Percentiles rank a stretch among this genome's conserved stretches.
Evolutionary conservation across 2,329 filamentous ascomycete species (phyloP).

Genomic region (Periconia sp.): DNA sequence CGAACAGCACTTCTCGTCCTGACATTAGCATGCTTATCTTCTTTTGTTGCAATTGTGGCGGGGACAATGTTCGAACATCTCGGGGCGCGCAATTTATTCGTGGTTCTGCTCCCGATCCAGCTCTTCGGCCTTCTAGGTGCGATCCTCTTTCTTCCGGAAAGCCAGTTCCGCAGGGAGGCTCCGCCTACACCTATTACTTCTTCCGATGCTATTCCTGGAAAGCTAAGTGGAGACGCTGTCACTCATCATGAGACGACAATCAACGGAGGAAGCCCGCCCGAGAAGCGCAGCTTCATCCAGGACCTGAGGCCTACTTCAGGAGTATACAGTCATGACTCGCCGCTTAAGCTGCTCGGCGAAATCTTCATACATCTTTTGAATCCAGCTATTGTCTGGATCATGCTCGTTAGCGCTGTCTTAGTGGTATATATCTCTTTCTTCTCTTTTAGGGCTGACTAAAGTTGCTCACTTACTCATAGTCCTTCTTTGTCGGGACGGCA

Average conservation of each 20-base stretch:
- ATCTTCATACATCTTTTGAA: constrained; percentile 29
- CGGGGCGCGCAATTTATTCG: constrained; percentile 37
- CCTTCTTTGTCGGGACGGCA: constrained; percentile 31
- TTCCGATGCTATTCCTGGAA: constrained; percentile 6
- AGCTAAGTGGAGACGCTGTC: constrained; percentile 1
- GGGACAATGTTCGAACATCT: constrained; percentile 33
- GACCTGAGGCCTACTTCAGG: constrained; percentile 19
- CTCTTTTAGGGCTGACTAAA: no score
- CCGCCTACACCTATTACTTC: neutral
- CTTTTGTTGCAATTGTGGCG: constrained; percentile 35
- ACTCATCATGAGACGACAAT: constrained; percentile 3
- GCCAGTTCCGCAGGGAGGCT: constrained; percentile 20
- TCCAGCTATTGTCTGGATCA: constrained; percentile 28
- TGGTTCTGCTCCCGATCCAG: constrained; percentile 36
- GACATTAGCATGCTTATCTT: constrained; percentile 36
- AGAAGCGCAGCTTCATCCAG: constrained; percentile 19
- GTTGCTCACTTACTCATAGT: no score
- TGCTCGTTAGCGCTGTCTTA: constrained; percentile 22
- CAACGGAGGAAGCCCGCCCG: neutral
- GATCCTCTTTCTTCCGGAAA: constrained; percentile 38
- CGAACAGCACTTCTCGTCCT: constrained; percentile 39
- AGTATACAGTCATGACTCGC: constrained; percentile 15
- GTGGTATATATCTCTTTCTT: constrained; percentile 17
- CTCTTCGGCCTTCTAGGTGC: constrained; percentile 26
- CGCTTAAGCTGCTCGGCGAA: constrained; percentile 22